Conservation (phyloP, 2,329 filamentous ascomycete genomes). For the Phyllachora maydis region DNA sequence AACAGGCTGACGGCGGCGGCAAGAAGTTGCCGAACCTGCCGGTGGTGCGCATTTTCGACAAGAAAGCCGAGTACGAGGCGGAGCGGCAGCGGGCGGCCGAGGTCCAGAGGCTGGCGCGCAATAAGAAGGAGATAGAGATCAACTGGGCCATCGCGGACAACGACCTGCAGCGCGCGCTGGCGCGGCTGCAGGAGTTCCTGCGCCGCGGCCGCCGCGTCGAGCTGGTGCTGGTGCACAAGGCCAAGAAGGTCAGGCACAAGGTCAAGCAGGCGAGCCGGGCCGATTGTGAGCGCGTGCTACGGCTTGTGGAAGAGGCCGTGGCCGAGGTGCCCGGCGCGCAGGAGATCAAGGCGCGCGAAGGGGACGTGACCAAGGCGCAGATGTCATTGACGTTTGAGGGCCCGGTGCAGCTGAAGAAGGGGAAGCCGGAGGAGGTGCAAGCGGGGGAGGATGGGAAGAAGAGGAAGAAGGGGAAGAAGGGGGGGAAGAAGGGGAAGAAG, state of each 20-base stretch:
- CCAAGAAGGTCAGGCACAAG: slow-evolving; percentile 17
- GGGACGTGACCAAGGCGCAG: too few species aligned
- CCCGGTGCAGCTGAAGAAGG: not conserved
- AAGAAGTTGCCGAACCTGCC: too few species aligned
- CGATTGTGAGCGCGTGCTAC: too few species aligned
- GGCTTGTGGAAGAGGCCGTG: too few species aligned
- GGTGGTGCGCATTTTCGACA: too few species aligned
- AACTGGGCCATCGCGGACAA: slow-evolving; percentile 70
- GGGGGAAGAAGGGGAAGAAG: not conserved
- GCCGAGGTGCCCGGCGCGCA: too few species aligned
- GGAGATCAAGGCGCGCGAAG: not conserved
- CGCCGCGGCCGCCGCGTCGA: slow-evolving; percentile 57
- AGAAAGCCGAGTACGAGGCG: slow-evolving; percentile 4
- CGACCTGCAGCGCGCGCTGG: slow-evolving; percentile 54
- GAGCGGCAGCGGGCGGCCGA: slow-evolving; percentile 4
- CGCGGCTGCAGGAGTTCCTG: slow-evolving; percentile 47
- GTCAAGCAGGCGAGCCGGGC: not conserved
- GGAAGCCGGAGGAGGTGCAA: not conserved
- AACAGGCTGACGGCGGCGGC: too few species aligned
- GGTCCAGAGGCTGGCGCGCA: not conserved
- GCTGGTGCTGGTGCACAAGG: slow-evolving; percentile 39
- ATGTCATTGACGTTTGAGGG: too few species aligned
- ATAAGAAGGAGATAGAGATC: slow-evolving; percentile 59
- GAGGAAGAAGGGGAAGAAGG: not conserved
- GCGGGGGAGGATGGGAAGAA: not conserved